Evolutionary conservation across 129 eudicot species (phyloP).

Genomic region (Ambrosia artemisiifolia): DNA sequence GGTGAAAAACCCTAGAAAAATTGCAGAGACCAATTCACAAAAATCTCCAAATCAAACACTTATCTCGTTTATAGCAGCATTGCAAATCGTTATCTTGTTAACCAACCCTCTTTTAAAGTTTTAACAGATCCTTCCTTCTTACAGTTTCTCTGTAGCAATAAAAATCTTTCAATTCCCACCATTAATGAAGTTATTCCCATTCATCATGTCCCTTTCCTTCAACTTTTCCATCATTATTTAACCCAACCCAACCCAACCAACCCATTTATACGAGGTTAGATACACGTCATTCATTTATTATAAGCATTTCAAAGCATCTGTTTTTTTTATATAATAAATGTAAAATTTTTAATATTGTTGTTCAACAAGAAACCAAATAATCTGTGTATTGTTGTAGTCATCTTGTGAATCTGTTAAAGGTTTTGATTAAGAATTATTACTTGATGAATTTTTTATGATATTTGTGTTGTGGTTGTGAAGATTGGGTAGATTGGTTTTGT

Average conservation of each 20-base stretch:
- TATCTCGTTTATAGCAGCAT: background rate
- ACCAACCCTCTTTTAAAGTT: background rate
- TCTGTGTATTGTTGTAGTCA: too few relatives aligned
- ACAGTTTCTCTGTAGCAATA: background rate
- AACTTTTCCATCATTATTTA: background rate
- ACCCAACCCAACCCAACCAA: constrained; percentile 10
- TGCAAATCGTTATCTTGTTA: background rate
- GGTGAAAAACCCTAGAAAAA: constrained; percentile 7
- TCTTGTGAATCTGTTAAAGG: constrained; percentile 10
- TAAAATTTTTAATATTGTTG: background rate
- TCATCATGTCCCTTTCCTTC: constrained; percentile 16
- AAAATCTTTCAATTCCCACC: constrained; percentile 19
- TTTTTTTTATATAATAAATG: background rate
- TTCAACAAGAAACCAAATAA: background rate
- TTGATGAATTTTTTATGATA: constrained; percentile 4
- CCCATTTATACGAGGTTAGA: constrained; percentile 24
- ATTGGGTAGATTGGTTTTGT: constrained; percentile 20
- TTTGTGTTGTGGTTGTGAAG: constrained; percentile 22
- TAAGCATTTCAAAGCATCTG: constrained; percentile 18
- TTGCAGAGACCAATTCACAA: background rate
- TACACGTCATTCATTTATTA: constrained; percentile 16
- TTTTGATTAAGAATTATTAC: background rate
- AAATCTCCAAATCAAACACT: background rate
- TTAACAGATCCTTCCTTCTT: constrained; percentile 17
- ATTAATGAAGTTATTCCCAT: constrained; percentile 11